These are phyloP conservation scores for Puccinia horiana DNA, from an alignment of 1,284 basidiomycete species.

Conservation along the genomic window DNA sequence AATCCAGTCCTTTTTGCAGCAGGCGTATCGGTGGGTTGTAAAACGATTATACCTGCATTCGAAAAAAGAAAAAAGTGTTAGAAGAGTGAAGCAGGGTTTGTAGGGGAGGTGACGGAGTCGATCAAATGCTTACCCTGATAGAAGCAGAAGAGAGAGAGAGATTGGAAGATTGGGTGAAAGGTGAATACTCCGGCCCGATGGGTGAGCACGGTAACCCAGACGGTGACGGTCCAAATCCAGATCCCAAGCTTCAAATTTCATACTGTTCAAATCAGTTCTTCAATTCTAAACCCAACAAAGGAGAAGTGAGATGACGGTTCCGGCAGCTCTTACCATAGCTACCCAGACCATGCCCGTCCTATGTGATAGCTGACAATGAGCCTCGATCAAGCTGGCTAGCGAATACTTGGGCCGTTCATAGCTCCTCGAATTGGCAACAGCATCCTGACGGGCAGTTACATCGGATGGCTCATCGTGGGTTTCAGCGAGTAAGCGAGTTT, in stretches of 20 bases:
- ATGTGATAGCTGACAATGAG: conserved; percentile 11
- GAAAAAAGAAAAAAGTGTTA: background rate
- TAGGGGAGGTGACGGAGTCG: too few species aligned
- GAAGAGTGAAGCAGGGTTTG: background rate
- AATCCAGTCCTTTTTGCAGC: conserved; percentile 34
- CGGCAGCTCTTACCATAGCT: conserved; percentile 32
- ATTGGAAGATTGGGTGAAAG: conserved; percentile 46
- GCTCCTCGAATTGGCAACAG: background rate
- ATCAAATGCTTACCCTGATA: conserved; percentile 37
- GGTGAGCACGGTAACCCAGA: conserved; percentile 31
- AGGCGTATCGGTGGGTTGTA: conserved; percentile 42
- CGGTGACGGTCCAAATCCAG: conserved; percentile 38
- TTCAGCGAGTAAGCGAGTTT: conserved; percentile 17
- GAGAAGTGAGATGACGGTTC: too few species aligned
- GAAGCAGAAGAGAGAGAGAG: conserved; percentile 41
- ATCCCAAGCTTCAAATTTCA: conserved; percentile 19
- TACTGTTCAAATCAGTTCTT: background rate
- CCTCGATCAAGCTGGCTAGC: conserved; percentile 2
- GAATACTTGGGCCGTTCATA: conserved; percentile 6
- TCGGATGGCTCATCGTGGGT: background rate
- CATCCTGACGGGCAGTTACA: background rate
- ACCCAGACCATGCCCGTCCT: conserved; percentile 31
- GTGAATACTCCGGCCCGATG: conserved; percentile 46
- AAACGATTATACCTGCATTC: conserved; percentile 34
- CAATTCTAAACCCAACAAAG: background rate